Evolutionary conservation across 768 basidiomycete species (phyloP).

Genomic region (Dentipellis sp.): DNA sequence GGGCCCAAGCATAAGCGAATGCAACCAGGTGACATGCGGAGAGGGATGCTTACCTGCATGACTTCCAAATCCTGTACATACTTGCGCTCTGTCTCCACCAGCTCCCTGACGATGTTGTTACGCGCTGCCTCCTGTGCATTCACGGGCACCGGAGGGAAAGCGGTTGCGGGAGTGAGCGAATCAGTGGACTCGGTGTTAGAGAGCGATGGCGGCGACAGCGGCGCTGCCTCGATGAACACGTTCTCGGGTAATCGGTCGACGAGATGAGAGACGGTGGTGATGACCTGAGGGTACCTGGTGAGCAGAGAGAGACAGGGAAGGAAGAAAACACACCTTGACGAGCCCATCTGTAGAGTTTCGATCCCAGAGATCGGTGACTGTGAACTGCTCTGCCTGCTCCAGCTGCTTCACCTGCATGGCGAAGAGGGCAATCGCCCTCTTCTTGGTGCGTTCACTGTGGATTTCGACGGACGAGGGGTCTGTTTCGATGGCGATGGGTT

Average conservation of each 20-base stretch:
- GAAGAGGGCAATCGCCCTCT: conserved; percentile 86
- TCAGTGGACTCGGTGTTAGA: conserved; percentile 50
- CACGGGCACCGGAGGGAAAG: conserved; percentile 30
- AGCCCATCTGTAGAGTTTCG: conserved; percentile 88
- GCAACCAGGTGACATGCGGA: neutral
- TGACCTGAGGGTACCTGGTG: conserved; percentile 44
- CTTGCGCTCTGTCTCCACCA: conserved; percentile 91
- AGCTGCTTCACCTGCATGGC: conserved; percentile 79
- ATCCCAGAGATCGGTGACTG: conserved; percentile 85
- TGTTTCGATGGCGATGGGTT: conserved; percentile 47
- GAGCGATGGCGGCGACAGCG: conserved; percentile 41
- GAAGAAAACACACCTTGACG: conserved; percentile 64
- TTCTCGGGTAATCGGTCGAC: conserved; percentile 67
- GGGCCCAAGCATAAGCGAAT: conserved; percentile 1
- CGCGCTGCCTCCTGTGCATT: conserved; percentile 59
- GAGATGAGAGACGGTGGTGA: conserved; percentile 80
- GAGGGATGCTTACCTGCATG: conserved; percentile 64
- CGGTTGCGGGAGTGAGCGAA: conserved; percentile 38
- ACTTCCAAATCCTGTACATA: conserved; percentile 95
- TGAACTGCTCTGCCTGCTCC: conserved; percentile 73
- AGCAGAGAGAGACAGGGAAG: neutral
- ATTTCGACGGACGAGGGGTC: conserved; percentile 54
- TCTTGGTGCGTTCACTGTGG: conserved; percentile 76
- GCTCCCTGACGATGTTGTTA: conserved; percentile 76
- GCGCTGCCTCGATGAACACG: conserved; percentile 54